A percentile compares a stretch with the other conserved stretches of the same genome.
These are phyloP conservation scores for Hanseniaspora singularis DNA, from an alignment of 805 yeast species.

Conservation along the genomic window DNA sequence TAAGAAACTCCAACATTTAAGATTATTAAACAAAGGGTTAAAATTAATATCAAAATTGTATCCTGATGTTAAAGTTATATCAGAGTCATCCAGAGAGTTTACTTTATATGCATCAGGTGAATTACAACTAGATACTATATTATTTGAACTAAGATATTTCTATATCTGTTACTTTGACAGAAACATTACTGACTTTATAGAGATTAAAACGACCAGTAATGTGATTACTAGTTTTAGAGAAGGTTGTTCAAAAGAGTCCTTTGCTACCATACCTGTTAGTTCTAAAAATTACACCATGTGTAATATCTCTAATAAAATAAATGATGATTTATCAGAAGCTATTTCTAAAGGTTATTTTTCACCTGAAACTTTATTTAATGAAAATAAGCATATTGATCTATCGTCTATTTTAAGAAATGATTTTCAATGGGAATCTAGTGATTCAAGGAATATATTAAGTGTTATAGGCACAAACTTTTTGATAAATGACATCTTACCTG, in stretches of 20 bases:
- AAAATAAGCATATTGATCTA: conserved; percentile 35
- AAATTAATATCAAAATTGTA: conserved; percentile 51
- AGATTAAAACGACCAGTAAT: conserved; percentile 62
- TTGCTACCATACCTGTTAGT: conserved; percentile 51
- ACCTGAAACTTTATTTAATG: conserved; percentile 30
- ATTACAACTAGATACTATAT: conserved; percentile 66
- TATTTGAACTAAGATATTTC: conserved; percentile 59
- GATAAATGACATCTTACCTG: conserved; percentile 61
- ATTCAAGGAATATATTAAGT: conserved; percentile 72
- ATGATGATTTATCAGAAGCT: conserved; percentile 41
- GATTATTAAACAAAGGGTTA: conserved; percentile 59
- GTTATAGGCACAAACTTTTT: conserved; percentile 56
- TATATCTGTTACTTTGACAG: conserved; percentile 26
- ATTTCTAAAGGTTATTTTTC: background rate
- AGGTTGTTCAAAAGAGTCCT: conserved; percentile 54
- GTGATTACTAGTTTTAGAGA: conserved; percentile 75
- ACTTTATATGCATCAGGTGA: conserved; percentile 77
- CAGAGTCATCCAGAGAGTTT: conserved; percentile 84
- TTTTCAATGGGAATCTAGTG: conserved; percentile 72
- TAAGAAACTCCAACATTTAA: conserved; percentile 61
- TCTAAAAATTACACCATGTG: conserved; percentile 44
- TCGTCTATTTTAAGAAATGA: conserved; percentile 44
- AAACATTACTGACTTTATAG: conserved; percentile 33
- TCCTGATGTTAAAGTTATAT: conserved; percentile 52
- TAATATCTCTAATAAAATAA: conserved; percentile 69